phyloP scores from a whole-genome alignment of 2,329 filamentous ascomycete genomes.

The Plectosphaerella plurivora region DNA sequence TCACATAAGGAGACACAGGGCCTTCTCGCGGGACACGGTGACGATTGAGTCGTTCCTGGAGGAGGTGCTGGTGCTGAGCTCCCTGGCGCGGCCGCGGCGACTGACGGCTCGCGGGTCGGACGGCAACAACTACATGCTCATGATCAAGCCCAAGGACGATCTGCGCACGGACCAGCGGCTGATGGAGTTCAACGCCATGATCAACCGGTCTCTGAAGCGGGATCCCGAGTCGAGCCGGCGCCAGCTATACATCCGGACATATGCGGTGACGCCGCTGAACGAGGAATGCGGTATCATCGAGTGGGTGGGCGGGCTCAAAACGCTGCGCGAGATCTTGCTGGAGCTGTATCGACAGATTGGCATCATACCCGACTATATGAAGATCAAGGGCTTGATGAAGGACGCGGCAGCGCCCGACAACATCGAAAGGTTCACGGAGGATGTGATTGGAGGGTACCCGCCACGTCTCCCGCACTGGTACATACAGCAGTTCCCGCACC shows the following conservation, averaged over 20 bases:
- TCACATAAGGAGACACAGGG: slow-evolving; percentile 70
- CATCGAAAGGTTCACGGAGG: slow-evolving; percentile 65
- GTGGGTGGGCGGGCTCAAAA: slow-evolving; percentile 96
- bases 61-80: slow-evolving; percentile 84
- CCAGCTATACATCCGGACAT: slow-evolving; percentile 92
- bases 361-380: slow-evolving; percentile 63
- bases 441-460: slow-evolving; percentile 63
- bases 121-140: slow-evolving; percentile 79
- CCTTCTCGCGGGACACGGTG: slow-evolving; percentile 82
- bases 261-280: slow-evolving; percentile 92
- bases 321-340: slow-evolving; percentile 85
- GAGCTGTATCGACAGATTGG: slow-evolving; percentile 72
- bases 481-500: slow-evolving; percentile 88
- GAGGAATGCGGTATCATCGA: slow-evolving; percentile 98
- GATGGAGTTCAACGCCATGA: slow-evolving; percentile 99
- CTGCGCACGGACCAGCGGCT: slow-evolving; percentile 94
- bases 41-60: slow-evolving; percentile 79
- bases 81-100: slow-evolving; percentile 86
- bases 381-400: slow-evolving; percentile 61
- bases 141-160: slow-evolving; percentile 98
- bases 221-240: slow-evolving; percentile 88
- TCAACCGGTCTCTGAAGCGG: slow-evolving; percentile 88
- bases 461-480: slow-evolving; percentile 93
- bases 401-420: slow-evolving; percentile 58
- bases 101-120: slow-evolving; percentile 86